Percentiles rank a stretch among this genome's conserved stretches.
Conservation (phyloP, 1,284 basidiomycete species). For the Neolentinus lepideus region DNA sequence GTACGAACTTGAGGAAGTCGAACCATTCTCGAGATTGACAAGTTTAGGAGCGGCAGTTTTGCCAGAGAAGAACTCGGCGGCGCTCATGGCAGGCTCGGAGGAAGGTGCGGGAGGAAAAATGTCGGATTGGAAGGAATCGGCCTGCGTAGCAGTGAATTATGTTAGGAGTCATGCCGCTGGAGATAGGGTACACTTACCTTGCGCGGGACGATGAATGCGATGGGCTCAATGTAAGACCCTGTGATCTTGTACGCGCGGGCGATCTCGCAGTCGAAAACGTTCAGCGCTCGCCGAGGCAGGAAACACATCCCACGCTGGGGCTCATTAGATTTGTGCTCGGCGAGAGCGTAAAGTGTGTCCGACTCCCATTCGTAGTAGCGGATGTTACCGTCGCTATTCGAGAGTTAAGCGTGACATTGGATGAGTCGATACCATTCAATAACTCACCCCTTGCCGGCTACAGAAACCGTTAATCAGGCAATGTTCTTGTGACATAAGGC, state of each 20-base stretch:
- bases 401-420: neutral
- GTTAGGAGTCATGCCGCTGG: neutral
- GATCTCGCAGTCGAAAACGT: slow-evolving; percentile 90
- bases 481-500: neutral
- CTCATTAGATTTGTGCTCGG: slow-evolving; percentile 86
- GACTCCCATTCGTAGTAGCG: slow-evolving; percentile 94
- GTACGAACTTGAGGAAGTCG: slow-evolving; percentile 30
- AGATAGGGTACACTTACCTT: slow-evolving; percentile 43
- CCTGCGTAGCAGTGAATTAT: slow-evolving; percentile 28
- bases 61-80: slow-evolving; percentile 84
- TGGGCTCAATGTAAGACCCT: slow-evolving; percentile 73
- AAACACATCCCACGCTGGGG: slow-evolving; percentile 97
- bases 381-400: slow-evolving; percentile 80
- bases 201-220: slow-evolving; percentile 91
- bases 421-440: neutral
- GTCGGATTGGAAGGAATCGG: slow-evolving; percentile 87
- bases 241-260: slow-evolving; percentile 92
- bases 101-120: slow-evolving; percentile 92
- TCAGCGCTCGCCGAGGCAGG: slow-evolving; percentile 86
- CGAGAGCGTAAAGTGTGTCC: slow-evolving; percentile 75
- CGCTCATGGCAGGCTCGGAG: slow-evolving; percentile 71
- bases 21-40: slow-evolving; percentile 56
- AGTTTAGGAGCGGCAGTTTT: slow-evolving; percentile 71
- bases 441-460: slow-evolving; percentile 70
- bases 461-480: neutral